Conservation (phyloP, 805 yeast species). For the Brettanomyces custersianus region DNA sequence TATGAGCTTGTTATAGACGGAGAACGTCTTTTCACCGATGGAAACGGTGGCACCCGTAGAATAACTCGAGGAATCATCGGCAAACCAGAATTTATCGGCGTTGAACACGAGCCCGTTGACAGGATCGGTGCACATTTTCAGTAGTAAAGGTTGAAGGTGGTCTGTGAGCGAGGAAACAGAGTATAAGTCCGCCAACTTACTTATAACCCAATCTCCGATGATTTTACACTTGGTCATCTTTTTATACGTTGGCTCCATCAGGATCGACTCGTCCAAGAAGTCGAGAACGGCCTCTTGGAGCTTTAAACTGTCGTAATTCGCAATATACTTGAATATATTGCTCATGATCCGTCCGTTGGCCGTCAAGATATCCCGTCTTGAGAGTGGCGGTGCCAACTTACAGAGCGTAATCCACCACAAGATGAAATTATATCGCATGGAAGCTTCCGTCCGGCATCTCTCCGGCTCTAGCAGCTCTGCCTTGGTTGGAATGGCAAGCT, state of each 20-base stretch:
- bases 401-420: conserved; percentile 52
- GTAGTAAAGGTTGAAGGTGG: conserved; percentile 37
- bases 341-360: conserved; percentile 51
- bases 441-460: conserved; percentile 24
- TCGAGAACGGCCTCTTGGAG: conserved; percentile 32
- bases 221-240: conserved; percentile 65
- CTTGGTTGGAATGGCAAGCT: conserved; percentile 45
- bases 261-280: conserved; percentile 40
- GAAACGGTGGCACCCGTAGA: conserved; percentile 33
- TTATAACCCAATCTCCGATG: conserved; percentile 67
- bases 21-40: conserved; percentile 44
- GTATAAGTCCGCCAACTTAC: conserved; percentile 46
- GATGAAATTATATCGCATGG: conserved; percentile 54
- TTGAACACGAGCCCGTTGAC: conserved; percentile 37
- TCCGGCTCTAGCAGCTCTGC: conserved; percentile 33
- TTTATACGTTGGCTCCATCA: conserved; percentile 52
- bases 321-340: conserved; percentile 58
- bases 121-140: conserved; percentile 39
- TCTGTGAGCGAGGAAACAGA: conserved; percentile 25
- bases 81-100: conserved; percentile 45
- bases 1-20: conserved; percentile 58
- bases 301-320: conserved; percentile 42
- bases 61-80: conserved; percentile 7
- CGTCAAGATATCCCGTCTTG: conserved; percentile 55
- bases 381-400: conserved; percentile 37